phyloP scores from a whole-genome alignment of 179 eudicot genomes.

The Sideroxylon spinosum region DNA sequence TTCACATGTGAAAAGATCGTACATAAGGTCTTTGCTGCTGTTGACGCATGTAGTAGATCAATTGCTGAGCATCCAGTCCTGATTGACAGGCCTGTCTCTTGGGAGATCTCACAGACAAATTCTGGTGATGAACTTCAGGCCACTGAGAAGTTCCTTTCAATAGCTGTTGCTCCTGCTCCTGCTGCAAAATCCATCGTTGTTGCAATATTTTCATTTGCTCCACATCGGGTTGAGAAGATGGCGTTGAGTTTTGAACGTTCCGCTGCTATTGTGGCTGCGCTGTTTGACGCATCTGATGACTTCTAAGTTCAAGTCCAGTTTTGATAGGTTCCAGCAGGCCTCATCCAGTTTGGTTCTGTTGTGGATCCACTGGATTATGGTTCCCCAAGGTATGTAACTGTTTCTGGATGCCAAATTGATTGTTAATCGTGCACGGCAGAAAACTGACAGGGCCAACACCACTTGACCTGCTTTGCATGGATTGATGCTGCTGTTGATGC shows the following conservation, averaged over 20 bases:
- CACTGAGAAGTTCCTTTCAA: constrained; percentile 62
- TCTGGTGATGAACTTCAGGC: constrained; percentile 58
- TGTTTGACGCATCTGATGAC: constrained; percentile 49
- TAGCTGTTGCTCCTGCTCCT: constrained; percentile 57
- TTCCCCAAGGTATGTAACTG: constrained; percentile 50
- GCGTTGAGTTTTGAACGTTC: constrained; percentile 58
- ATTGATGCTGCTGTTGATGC: constrained; percentile 43
- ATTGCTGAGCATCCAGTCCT: constrained; percentile 77
- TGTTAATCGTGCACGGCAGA: constrained; percentile 48
- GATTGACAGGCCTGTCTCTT: constrained; percentile 61
- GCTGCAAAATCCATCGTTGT: constrained; percentile 57
- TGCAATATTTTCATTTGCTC: constrained; percentile 62
- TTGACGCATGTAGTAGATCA: constrained; percentile 74
- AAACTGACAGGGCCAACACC: constrained; percentile 50
- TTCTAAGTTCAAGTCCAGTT: constrained; percentile 62
- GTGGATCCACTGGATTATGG: constrained; percentile 50
- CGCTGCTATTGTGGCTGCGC: constrained; percentile 57
- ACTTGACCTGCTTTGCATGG: constrained; percentile 45
- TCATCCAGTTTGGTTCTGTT: constrained; percentile 44
- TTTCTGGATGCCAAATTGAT: constrained; percentile 43
- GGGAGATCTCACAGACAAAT: constrained; percentile 61
- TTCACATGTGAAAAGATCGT: constrained; percentile 15
- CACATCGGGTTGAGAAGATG: constrained; percentile 55
- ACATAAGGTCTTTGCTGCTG: constrained; percentile 88
- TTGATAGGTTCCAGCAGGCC: constrained; percentile 38